Evolutionary conservation across 345 rosid species (phyloP), one percentile per base, ranked within the genome.

Genomic region (Eucalyptus globulus): DNA sequence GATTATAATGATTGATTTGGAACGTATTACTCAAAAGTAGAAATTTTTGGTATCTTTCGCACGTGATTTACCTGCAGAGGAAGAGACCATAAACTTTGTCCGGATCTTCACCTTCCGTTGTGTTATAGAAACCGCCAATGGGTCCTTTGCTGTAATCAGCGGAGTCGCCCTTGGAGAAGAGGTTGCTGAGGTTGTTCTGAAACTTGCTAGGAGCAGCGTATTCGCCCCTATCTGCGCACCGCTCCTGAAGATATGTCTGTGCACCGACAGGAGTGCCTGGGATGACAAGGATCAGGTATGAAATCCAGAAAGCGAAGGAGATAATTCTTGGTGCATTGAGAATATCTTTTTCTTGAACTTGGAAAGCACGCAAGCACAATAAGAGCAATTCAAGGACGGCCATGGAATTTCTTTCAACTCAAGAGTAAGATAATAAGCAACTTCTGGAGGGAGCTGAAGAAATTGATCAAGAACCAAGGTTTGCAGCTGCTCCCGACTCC

Each of bases 81-180:
- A 83, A 90, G 87, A 87, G 86, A 3, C 91, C 90, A 45, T 90
- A 86, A 15, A 90, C 91, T 76, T 37, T 49, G 45, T 91, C 80
- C 5, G 87, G 88, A 37, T 53, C 34, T 10, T 51, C 89, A 22
- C 80, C 37, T 26, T 12, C 54, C 29, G 86, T 50, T 3, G 86
- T 47, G 6, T 50, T 49, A 49, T 60, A 56, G 90, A 54, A 85
- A 24, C 44, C 83, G 5, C 1, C 5, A 67, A 19, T 53, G 54
- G 26, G 12, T 21, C 87, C 49, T 31, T 40, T 11, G 9, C 1
- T 14, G 89, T 2, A 5, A 27, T 0, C 11, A 54, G 60, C 11
- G 1, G 0, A 53, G 80, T 15, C 4, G 47, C 69, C 29, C 51
- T 1, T 14, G 76, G 2, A 4, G 58, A 88, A 2, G 54, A 88